phyloP scores from a whole-genome alignment of 73 alveolate species.

The Uronychia setigera region DNA sequence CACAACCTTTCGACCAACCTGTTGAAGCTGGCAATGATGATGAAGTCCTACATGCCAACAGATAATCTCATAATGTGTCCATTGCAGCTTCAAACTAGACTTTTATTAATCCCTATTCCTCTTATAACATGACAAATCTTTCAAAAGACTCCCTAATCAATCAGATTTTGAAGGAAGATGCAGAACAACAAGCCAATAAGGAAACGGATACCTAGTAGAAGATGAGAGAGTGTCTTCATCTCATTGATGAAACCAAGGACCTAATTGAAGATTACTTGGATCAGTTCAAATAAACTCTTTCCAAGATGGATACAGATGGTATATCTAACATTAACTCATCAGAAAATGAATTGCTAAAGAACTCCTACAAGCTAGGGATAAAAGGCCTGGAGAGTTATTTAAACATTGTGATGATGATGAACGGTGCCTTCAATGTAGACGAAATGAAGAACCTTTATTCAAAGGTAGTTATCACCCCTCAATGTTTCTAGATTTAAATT shows the following conservation, averaged over 20 bases:
- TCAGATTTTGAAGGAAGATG: background rate
- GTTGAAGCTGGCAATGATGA: conserved; percentile 3
- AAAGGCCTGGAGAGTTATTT: background rate
- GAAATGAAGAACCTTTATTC: too few relatives aligned
- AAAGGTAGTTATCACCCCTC: too few relatives aligned
- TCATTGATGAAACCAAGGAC: background rate
- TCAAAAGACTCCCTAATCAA: too few relatives aligned
- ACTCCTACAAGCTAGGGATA: background rate
- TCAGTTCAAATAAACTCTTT: background rate
- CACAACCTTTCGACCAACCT: background rate
- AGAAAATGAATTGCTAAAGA: background rate
- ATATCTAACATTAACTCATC: background rate
- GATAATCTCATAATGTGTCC: too few relatives aligned
- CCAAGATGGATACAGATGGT: background rate
- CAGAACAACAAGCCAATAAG: too few relatives aligned
- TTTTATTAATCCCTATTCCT: too few relatives aligned
- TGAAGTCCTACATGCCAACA: too few relatives aligned
- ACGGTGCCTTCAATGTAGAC: background rate
- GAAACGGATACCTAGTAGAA: too few relatives aligned
- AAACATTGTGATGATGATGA: background rate
- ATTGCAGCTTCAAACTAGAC: too few relatives aligned
- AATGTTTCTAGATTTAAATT: too few relatives aligned
- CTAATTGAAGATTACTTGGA: background rate
- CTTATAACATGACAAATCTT: too few relatives aligned
- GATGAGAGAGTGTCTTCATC: background rate